Conservation (phyloP, 2,329 filamentous ascomycete species). For the Stagonosporopsis chrysanthemi region DNA sequence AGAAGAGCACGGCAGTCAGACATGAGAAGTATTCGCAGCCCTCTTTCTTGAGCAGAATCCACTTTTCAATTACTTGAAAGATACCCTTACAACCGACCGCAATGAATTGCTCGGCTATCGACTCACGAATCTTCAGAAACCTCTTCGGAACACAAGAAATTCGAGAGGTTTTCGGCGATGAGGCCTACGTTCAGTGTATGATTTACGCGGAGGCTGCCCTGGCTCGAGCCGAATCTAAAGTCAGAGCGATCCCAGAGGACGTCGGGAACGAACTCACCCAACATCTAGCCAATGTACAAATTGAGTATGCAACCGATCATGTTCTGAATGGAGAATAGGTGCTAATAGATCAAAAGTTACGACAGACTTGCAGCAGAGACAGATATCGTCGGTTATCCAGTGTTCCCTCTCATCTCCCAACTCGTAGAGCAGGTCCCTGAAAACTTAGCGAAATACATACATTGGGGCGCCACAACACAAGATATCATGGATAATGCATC, state of each 20-base stretch:
- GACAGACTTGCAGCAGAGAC: neutral
- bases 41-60: too few species aligned
- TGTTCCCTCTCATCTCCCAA: neutral
- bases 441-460: neutral
- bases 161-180: neutral
- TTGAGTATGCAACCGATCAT: neutral
- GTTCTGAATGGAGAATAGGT: neutral
- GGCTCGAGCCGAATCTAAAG: neutral
- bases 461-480: neutral
- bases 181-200: neutral
- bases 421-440: neutral
- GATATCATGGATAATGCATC: neutral
- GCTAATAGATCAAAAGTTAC: neutral
- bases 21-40: too few species aligned
- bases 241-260: neutral
- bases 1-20: too few species aligned
- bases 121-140: too few species aligned
- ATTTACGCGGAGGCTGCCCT: neutral
- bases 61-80: too few species aligned
- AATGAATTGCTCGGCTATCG: too few species aligned
- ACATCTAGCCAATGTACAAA: neutral
- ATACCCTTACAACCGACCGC: too few species aligned
- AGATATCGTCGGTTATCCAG: neutral
- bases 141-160: too few species aligned
- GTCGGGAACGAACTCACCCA: too few species aligned